Conservation (phyloP, 306 rosid species). For the Dicorynia guianensis region DNA sequence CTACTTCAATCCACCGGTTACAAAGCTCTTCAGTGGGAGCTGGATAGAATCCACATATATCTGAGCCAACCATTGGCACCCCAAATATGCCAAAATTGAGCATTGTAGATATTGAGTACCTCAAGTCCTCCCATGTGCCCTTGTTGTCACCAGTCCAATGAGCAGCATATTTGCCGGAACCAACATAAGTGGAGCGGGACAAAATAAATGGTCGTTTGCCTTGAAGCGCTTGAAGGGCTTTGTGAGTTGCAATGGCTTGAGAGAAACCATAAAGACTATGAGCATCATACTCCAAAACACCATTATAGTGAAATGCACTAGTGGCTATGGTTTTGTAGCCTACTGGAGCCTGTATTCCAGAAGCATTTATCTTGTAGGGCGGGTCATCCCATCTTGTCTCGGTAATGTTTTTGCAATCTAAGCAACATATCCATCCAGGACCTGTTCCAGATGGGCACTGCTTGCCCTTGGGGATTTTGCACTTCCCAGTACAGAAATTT, state of each 20-base stretch:
- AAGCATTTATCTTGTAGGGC: conserved; percentile 57
- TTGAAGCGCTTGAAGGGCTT: conserved; percentile 46
- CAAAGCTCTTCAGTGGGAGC: conserved; percentile 65
- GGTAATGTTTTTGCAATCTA: too few relatives aligned
- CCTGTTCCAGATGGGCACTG: too few relatives aligned
- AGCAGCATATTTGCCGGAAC: conserved; percentile 70
- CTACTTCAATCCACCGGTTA: conserved; percentile 72
- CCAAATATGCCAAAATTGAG: conserved; percentile 63
- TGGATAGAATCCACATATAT: conserved; percentile 58
- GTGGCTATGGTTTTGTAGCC: conserved; percentile 49
- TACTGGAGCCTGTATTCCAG: conserved; percentile 46
- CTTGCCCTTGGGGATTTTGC: too few relatives aligned
- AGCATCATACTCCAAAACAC: conserved; percentile 56
- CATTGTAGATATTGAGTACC: conserved; percentile 53
- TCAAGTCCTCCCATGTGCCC: conserved; percentile 64
- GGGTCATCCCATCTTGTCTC: conserved; percentile 45
- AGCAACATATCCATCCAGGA: too few relatives aligned
- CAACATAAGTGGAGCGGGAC: conserved; percentile 62
- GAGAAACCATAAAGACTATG: conserved; percentile 60
- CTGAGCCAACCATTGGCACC: conserved; percentile 70
- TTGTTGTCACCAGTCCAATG: conserved; percentile 72
- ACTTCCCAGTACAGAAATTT: conserved; percentile 40
- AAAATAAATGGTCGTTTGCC: conserved; percentile 67
- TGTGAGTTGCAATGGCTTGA: conserved; percentile 56
- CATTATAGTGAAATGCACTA: conserved; percentile 50